phyloP scores from a whole-genome alignment of 805 yeast species.

The Saccharomycopsis sp. region DNA sequence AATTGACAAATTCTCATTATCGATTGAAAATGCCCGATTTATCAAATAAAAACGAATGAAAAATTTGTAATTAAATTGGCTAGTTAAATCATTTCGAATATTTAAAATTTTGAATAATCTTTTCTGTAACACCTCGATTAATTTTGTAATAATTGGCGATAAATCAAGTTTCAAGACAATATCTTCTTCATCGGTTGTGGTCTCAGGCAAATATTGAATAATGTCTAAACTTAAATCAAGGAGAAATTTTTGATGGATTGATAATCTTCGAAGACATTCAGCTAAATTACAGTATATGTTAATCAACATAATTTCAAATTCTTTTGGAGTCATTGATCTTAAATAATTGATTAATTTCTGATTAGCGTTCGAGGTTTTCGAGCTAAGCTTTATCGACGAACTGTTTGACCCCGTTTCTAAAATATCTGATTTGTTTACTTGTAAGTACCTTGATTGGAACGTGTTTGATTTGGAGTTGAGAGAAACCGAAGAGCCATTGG shows the following conservation, averaged over 20 bases:
- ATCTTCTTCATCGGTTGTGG: slow-evolving; percentile 27
- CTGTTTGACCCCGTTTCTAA: slow-evolving; percentile 11
- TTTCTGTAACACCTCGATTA: slow-evolving; percentile 65
- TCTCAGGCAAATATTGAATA: slow-evolving; percentile 27
- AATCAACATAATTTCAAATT: slow-evolving; percentile 65
- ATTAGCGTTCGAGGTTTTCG: slow-evolving; percentile 1
- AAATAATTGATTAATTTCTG: slow-evolving; percentile 40
- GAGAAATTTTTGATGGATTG: slow-evolving; percentile 71
- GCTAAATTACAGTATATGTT: slow-evolving; percentile 56
- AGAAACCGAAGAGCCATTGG: background rate
- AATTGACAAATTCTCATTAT: slow-evolving; percentile 61
- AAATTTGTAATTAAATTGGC: slow-evolving; percentile 47
- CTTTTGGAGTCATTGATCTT: slow-evolving; percentile 61
- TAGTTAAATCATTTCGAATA: slow-evolving; percentile 62
- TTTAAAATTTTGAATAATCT: slow-evolving; percentile 71
- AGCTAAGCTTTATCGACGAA: background rate
- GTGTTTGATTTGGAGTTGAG: slow-evolving; percentile 6
- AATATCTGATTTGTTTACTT: slow-evolving; percentile 2
- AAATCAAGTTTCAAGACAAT: slow-evolving; percentile 47
- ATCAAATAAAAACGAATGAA: slow-evolving; percentile 63
- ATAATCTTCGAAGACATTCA: slow-evolving; percentile 66
- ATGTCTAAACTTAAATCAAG: slow-evolving; percentile 60
- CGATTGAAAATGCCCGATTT: slow-evolving; percentile 63
- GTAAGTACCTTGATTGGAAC: slow-evolving; percentile 6
- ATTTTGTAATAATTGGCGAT: slow-evolving; percentile 53